Conservation (phyloP, 352 stramenopile genomes). For the Elongisporangium undulatum region DNA sequence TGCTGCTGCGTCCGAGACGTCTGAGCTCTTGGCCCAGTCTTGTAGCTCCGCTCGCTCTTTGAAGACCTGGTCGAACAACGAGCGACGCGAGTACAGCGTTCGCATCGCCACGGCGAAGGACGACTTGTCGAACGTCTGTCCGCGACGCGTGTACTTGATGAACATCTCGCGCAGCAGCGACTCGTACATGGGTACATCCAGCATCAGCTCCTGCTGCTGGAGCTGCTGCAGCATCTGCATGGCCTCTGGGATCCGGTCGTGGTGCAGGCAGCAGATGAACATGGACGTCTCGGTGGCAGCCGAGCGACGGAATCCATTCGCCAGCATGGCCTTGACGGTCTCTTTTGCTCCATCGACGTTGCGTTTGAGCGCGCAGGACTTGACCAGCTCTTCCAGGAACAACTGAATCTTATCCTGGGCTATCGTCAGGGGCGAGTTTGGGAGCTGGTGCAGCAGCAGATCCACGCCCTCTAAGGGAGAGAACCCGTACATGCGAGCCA, state of each 20-base stretch:
- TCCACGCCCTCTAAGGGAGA: constrained; percentile 44
- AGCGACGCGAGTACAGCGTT: constrained; percentile 49
- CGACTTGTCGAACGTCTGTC: constrained; percentile 49
- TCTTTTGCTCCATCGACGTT: constrained; percentile 47
- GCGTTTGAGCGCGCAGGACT: constrained; percentile 65
- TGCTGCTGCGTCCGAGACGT: background rate
- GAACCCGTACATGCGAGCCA: constrained; percentile 63
- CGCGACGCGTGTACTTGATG: constrained; percentile 68
- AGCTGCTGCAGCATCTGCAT: constrained; percentile 38
- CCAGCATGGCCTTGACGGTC: constrained; percentile 37
- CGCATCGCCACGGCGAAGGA: constrained; percentile 53
- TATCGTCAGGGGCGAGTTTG: constrained; percentile 7
- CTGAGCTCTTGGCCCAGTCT: constrained; percentile 3
- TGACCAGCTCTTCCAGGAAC: constrained; percentile 62
- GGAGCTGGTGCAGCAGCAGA: constrained; percentile 38
- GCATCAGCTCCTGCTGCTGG: constrained; percentile 34
- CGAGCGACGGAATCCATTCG: constrained; percentile 40
- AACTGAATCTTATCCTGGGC: constrained; percentile 27
- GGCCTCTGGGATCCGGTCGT: constrained; percentile 26
- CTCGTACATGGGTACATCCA: constrained; percentile 60
- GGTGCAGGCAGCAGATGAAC: constrained; percentile 63
- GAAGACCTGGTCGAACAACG: constrained; percentile 54
- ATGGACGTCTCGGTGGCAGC: constrained; percentile 51
- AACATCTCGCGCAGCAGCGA: constrained; percentile 74
- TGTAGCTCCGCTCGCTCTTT: constrained; percentile 33